Evolutionary conservation across 2,329 filamentous ascomycete species (phyloP), one percentile per base, ranked within the genome.

Genomic region (Microdochium trichocladiopsis): DNA sequence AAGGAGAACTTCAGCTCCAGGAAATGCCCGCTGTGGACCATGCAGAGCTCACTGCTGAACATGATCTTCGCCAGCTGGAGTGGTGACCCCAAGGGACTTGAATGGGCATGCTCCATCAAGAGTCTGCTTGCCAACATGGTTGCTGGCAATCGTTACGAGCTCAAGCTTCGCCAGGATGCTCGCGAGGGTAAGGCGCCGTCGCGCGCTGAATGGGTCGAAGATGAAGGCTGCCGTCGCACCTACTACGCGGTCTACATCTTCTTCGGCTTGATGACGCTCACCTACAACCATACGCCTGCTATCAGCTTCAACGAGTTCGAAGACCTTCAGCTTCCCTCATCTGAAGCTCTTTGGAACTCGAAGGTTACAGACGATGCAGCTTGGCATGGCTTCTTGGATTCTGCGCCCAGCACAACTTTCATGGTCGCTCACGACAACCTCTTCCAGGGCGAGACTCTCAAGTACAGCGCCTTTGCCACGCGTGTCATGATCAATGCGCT

Each of bases 21-120:
- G 61, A 97, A 96, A 69, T 97, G 93, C 63, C 94, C 94, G 3
- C 73, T 99, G 14, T 97, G 94, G 93, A 94, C 93, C 48, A 97
- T 97, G 90, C 94, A 99, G 69, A 90, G 90, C 68, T 95, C 92
- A 3, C 76, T 99, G 51, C 77, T 99, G 53, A 99, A 99, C 77
- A 97, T 97, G 94, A 86, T 96, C 59, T 97, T 99, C 68, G 91
- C 94, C 52, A 97, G 92, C 76, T 99, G 94, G 94, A 97, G 94
- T 68, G 94, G 94, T 63, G 94, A 97, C 65, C 88, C 94, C 33
- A 97, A 96, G 72, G 94, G 94, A 36, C 79, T 99, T 2, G 94
- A 99, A 70, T 99, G 94, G 94, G 92, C 94, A 33, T 97, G 93
- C 70, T 97, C 94, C 2, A 97, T 99, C 72, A 97, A 97, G 81